A percentile compares a stretch with the other conserved stretches of the same genome.
These are phyloP conservation scores for Pichia sp. DNA, from an alignment of 1,139 yeast species.

Conservation along the genomic window DNA sequence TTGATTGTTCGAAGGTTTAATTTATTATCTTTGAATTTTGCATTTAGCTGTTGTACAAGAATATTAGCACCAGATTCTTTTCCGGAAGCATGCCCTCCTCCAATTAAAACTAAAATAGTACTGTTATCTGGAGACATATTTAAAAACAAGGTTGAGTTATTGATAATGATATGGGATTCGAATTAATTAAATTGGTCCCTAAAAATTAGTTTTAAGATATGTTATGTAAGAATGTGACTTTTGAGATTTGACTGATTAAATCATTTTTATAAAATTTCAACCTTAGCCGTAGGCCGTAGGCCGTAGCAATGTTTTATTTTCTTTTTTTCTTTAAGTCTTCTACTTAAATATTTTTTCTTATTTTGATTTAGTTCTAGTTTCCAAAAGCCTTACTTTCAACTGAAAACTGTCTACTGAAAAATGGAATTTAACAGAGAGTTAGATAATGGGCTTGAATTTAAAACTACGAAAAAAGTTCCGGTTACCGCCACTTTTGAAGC, in stretches of 20 bases:
- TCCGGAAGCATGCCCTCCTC: slow-evolving; percentile 30
- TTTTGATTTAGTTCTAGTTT: too few relatives aligned
- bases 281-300: too few relatives aligned
- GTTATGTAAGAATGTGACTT: too few relatives aligned
- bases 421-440: slow-evolving; percentile 54
- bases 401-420: slow-evolving; percentile 14
- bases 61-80: slow-evolving; percentile 23
- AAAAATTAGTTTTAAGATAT: too few relatives aligned
- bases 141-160: too few relatives aligned
- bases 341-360: not conserved
- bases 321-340: too few relatives aligned
- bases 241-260: too few relatives aligned
- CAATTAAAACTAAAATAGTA: slow-evolving; percentile 23
- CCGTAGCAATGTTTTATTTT: too few relatives aligned
- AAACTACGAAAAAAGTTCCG: slow-evolving; percentile 56
- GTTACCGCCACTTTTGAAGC: slow-evolving; percentile 67
- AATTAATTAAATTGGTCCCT: too few relatives aligned
- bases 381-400: too few relatives aligned
- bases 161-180: too few relatives aligned
- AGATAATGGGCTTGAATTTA: slow-evolving; percentile 54
- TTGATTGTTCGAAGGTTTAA: slow-evolving; percentile 35
- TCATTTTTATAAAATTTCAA: too few relatives aligned
- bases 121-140: not conserved
- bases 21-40: slow-evolving; percentile 1
- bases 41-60: slow-evolving; percentile 12